phyloP scores from a whole-genome alignment of 805 yeast species.

The Zygoascus biomembranicola region DNA sequence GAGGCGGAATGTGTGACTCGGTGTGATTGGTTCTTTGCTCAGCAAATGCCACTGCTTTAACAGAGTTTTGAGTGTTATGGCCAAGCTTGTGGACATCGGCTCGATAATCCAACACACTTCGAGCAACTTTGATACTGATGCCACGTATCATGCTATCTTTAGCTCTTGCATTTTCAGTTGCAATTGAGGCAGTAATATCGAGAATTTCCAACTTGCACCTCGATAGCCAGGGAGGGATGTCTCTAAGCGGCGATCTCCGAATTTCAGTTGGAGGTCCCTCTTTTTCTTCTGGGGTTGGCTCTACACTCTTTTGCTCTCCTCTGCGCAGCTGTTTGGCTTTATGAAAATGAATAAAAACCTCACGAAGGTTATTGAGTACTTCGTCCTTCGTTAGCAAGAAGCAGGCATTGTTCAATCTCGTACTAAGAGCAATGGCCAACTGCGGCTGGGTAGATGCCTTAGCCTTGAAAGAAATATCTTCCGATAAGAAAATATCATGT shows the following conservation, averaged over 20 bases:
- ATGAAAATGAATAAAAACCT: conserved; percentile 10
- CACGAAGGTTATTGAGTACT: conserved; percentile 26
- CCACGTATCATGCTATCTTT: conserved; percentile 13
- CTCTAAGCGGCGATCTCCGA: conserved; percentile 4
- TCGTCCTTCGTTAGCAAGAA: conserved; percentile 25
- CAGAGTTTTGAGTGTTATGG: background rate
- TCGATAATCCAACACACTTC: conserved; percentile 15
- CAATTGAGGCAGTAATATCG: conserved; percentile 20
- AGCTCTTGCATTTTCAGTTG: conserved; percentile 12
- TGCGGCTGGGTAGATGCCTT: conserved; percentile 24
- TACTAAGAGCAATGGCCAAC: conserved; percentile 20
- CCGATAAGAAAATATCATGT: conserved; percentile 22
- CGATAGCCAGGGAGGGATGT: conserved; percentile 24
- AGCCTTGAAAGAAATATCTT: conserved; percentile 17
- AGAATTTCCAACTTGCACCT: conserved; percentile 22
- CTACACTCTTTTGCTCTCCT: background rate
- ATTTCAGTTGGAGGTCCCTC: background rate
- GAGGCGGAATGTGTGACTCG: background rate
- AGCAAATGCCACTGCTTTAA: background rate
- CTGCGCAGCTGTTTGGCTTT: background rate
- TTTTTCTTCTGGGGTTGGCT: background rate
- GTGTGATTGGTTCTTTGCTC: background rate
- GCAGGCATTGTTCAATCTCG: conserved; percentile 20
- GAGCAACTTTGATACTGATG: conserved; percentile 14
- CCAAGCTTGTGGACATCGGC: conserved; percentile 1